A percentile compares a stretch with the other conserved stretches of the same genome.
These are phyloP conservation scores for Peronospora farinosa DNA, from an alignment of 352 stramenopile genomes.

Conservation along the genomic window DNA sequence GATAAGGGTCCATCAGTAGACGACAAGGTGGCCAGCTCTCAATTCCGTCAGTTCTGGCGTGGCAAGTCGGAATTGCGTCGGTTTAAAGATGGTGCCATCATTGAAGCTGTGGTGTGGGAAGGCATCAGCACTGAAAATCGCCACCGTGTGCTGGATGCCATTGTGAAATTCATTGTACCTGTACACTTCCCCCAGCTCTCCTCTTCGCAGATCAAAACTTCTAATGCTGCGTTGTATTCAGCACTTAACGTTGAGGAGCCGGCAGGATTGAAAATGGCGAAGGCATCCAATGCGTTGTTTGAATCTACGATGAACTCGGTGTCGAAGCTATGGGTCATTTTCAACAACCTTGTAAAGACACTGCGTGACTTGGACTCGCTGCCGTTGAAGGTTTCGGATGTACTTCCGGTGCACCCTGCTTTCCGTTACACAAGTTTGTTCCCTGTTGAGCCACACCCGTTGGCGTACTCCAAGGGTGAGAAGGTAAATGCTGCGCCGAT, in stretches of 20 bases:
- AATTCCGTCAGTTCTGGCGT: constrained; percentile 88
- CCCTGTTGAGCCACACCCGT: constrained; percentile 73
- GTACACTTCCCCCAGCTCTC: constrained; percentile 57
- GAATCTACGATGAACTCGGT: constrained; percentile 75
- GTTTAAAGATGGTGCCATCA: constrained; percentile 87
- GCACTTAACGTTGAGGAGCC: constrained; percentile 58
- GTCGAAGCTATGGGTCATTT: constrained; percentile 69
- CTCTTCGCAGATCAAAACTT: constrained; percentile 58
- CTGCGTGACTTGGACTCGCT: constrained; percentile 74
- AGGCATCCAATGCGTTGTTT: constrained; percentile 37
- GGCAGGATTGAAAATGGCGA: constrained; percentile 33
- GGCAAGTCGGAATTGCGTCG: constrained; percentile 82
- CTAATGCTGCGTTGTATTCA: constrained; percentile 63
- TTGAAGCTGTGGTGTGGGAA: constrained; percentile 88
- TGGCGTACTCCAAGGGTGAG: constrained; percentile 77
- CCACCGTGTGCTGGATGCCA: constrained; percentile 61
- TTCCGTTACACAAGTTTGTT: constrained; percentile 87
- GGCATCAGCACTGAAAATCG: constrained; percentile 61
- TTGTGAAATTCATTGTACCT: constrained; percentile 69
- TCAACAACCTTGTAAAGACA: constrained; percentile 74
- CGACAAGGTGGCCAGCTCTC: constrained; percentile 52
- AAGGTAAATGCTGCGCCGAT: constrained; percentile 46
- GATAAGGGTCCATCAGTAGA: constrained; percentile 86
- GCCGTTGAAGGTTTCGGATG: constrained; percentile 79
- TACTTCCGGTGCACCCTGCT: constrained; percentile 66